Base-by-base conservation (phyloP, 2,329 filamentous ascomycete genomes). In the Penicillium polonicum region DNA sequence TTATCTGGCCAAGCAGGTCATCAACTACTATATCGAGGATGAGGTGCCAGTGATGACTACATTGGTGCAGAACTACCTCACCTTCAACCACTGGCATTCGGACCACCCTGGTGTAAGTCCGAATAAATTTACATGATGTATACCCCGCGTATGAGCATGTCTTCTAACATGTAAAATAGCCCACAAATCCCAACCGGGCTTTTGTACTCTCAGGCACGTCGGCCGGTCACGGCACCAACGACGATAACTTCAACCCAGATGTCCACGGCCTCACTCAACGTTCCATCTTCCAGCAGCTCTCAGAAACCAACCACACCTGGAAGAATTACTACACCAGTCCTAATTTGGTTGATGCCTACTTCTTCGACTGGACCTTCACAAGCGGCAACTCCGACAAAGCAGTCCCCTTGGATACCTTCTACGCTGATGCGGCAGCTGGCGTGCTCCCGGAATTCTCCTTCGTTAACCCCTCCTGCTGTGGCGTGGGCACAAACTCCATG, bases 1-100 rank as follows among this genome's bases (percentile, higher is more conserved):
- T 44, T 55, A 66, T n/a, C 62, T 72, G n/a, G 68, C 68, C 4
- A 71, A 69, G 44, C 72, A 79, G 65, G 76, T 78, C 44, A 72
- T 80, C 64, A 74, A 77, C 68, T 79, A 79, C 60, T 80, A 80
- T 60, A 74, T 74, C 2, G 75, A 77, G 58, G 69, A 71, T 0
- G 70, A 79, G 65, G 71, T 79, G 3, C 77, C 76, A 1, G 73
- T 79, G 49, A 68, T 80, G 49, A 76, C 73, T 21, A 55, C 68
- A 8, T 60, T 80, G 58, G 70, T 72, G 31, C 70, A 79, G 53
- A 74, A 79, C 60, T 80, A 73, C 55, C 64, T 72, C 13, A 75
- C 74, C 12, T 79, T 80, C 54, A 78, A 79, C 70, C 70, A 76
- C 67, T 80, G 77, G 78, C 73, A 77, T 65, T 77, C 75, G 38